Conservation (phyloP, 83 land plant species). For the Isoetes engelmannii region DNA sequence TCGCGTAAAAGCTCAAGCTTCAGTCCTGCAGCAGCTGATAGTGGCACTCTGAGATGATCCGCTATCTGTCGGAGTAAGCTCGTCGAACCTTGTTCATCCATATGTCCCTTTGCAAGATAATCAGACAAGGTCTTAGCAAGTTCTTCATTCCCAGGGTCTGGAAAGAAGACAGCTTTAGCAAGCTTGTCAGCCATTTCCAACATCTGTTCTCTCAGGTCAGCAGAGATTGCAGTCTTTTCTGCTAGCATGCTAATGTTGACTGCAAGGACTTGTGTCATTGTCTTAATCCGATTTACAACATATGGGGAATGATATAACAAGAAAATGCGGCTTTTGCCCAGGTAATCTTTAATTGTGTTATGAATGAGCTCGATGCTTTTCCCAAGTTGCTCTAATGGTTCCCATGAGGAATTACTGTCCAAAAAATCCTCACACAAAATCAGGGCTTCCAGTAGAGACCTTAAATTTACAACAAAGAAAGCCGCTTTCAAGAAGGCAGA, state of each 20-base stretch:
- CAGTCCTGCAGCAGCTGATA: constrained; percentile 18
- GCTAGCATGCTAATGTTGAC: constrained; percentile 14
- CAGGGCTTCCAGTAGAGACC: constrained; percentile 9
- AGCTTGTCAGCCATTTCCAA: constrained; percentile 20
- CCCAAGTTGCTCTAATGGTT: neutral
- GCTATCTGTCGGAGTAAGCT: constrained; percentile 15
- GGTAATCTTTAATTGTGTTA: constrained; percentile 10
- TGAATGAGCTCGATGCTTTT: constrained; percentile 8
- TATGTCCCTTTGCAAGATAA: constrained; percentile 7
- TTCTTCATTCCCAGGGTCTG: constrained; percentile 20
- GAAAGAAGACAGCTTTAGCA: constrained; percentile 14
- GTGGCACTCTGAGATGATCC: constrained; percentile 2
- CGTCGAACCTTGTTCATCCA: constrained; percentile 13
- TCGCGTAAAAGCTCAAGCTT: constrained; percentile 23
- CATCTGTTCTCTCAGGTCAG: constrained; percentile 14
- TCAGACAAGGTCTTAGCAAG: constrained; percentile 14
- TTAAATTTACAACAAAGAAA: constrained; percentile 13
- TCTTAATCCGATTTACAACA: constrained; percentile 14
- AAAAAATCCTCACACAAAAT: constrained; percentile 11
- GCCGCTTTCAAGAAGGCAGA: constrained; percentile 24
- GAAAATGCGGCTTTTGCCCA: constrained; percentile 19
- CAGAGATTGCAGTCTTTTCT: constrained; percentile 9
- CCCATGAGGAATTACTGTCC: neutral
- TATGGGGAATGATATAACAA: constrained; percentile 10
- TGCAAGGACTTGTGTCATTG: neutral